Base-by-base conservation (phyloP, 192 early-diverging fungal species). In the Coemansia sp. region DNA sequence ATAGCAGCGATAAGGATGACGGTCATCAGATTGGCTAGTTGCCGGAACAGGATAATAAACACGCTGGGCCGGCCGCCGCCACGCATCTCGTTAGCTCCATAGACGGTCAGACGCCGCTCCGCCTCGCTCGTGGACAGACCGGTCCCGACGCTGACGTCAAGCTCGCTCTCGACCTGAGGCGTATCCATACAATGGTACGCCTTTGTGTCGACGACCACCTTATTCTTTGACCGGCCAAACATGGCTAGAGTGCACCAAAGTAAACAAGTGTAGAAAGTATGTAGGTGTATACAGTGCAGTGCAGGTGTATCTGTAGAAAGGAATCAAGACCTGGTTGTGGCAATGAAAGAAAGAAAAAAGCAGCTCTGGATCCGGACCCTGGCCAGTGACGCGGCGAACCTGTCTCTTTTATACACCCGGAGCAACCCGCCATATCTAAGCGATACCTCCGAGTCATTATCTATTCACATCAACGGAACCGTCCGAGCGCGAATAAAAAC, bases 1-100 rank as follows among this genome's bases (percentile, higher is more conserved):
- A 80, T 57, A 5, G 85, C 85, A 32, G 79, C 81, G n/a, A 84
- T 39, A 1, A 87, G 77, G 38, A 87, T 78, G 2, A 81, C 31
- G n/a, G 80, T 79, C 63, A 87, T 68, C 13, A 78, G 54, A 43
- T 87, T 87, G 56, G 80, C 62, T 8, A 87, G 45, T 46, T 87
- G 85, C 18, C 79, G 76, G 44, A 78, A 40, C 28, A 85, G 53
- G 16, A 87, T 75, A 55, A 75, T 81, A 42, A 79, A 57, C 30
- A 76, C 77, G 44, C 75, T 85, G 5, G 84, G 81, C 8, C 82
- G 74, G 26, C 83, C 82, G 51, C 80, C 74, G 21, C 85, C 83
- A 38, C 76, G 75, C 58, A 87, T 75, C 40, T 84, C 80, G 61
- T 87, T 87, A 16, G 47, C 37, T 3, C 82, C 82, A 54, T 81